These are phyloP conservation scores for Torulaspora delbrueckii DNA, from an alignment of 805 yeast genomes.

Conservation along the genomic window DNA sequence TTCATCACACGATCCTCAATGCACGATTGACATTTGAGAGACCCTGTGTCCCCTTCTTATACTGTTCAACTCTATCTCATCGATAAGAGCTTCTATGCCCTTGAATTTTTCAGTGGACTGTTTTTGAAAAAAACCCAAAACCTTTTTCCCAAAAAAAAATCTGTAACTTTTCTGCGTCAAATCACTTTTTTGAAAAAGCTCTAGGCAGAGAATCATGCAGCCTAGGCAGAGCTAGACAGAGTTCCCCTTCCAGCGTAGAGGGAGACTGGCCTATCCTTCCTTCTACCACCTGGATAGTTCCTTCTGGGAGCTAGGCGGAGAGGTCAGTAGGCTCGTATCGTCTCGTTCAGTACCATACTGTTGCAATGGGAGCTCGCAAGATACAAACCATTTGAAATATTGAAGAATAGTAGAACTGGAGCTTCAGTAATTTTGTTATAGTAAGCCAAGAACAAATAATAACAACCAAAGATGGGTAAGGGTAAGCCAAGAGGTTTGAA, in stretches of 20 bases:
- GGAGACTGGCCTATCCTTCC: neutral
- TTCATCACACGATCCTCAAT: neutral
- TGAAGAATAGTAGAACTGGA: neutral
- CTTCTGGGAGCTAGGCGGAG: no score
- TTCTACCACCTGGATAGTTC: no score
- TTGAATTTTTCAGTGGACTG: neutral
- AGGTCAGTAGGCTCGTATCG: no score
- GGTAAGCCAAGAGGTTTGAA: slow-evolving; percentile 99
- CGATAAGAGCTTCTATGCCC: neutral
- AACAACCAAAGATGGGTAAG: slow-evolving; percentile 78
- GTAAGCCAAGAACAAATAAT: slow-evolving; percentile 9
- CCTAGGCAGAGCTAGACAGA: neutral
- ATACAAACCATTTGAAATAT: slow-evolving; percentile 4
- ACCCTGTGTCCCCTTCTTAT: no score
- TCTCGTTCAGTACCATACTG: neutral
- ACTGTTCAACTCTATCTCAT: no score
- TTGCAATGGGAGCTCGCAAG: neutral
- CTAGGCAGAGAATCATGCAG: neutral
- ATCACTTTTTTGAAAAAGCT: neutral
- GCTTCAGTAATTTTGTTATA: neutral
- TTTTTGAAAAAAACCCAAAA: no score
- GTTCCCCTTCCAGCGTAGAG: neutral
- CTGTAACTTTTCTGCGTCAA: slow-evolving; percentile 6
- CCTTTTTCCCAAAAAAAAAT: neutral
- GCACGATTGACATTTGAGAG: no score